Conservation (phyloP, 2,329 filamentous ascomycete species). For the Aspergillus nomiae region DNA sequence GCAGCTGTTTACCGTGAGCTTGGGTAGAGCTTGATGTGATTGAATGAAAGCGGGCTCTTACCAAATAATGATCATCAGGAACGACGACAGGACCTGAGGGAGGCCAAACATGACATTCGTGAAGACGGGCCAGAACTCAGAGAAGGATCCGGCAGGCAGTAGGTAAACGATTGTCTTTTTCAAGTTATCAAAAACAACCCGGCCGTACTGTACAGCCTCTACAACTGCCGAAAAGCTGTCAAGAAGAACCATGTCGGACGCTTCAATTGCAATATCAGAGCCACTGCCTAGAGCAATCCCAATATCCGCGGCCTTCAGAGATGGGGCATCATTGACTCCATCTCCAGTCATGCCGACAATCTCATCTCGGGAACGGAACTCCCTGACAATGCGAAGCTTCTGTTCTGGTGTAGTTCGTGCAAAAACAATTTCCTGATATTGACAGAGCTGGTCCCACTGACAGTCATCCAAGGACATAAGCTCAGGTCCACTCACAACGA, state of each 20-base stretch:
- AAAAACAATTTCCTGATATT: slow-evolving; percentile 74
- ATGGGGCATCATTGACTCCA: slow-evolving; percentile 55
- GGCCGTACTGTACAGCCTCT: slow-evolving; percentile 70
- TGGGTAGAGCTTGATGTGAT: too few species aligned
- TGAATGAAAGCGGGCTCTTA: slow-evolving; percentile 26
- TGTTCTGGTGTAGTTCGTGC: slow-evolving; percentile 76
- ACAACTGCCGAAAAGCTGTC: slow-evolving; percentile 73
- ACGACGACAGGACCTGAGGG: slow-evolving; percentile 71
- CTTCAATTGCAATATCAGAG: slow-evolving; percentile 64
- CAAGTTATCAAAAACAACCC: slow-evolving; percentile 74
- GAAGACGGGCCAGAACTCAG: slow-evolving; percentile 75
- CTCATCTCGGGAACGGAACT: slow-evolving; percentile 64
- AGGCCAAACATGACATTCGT: slow-evolving; percentile 72
- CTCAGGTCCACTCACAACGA: slow-evolving; percentile 67
- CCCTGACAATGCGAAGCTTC: slow-evolving; percentile 76
- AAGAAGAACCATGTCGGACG: slow-evolving; percentile 63
- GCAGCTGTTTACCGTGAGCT: slow-evolving; percentile 45
- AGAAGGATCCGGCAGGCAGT: slow-evolving; percentile 71
- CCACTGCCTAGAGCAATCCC: slow-evolving; percentile 62
- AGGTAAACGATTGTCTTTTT: slow-evolving; percentile 78
- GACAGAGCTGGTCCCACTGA: slow-evolving; percentile 68
- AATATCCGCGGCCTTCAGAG: slow-evolving; percentile 60
- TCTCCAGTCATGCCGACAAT: slow-evolving; percentile 58
- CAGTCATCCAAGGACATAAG: slow-evolving; percentile 65
- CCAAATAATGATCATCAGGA: slow-evolving; percentile 71